Percentiles rank a stretch among this genome's conserved stretches.
Evolutionary conservation across 192 early-diverging fungal genomes (phyloP).

Genomic region (Thoreauomyces humboldtii): DNA sequence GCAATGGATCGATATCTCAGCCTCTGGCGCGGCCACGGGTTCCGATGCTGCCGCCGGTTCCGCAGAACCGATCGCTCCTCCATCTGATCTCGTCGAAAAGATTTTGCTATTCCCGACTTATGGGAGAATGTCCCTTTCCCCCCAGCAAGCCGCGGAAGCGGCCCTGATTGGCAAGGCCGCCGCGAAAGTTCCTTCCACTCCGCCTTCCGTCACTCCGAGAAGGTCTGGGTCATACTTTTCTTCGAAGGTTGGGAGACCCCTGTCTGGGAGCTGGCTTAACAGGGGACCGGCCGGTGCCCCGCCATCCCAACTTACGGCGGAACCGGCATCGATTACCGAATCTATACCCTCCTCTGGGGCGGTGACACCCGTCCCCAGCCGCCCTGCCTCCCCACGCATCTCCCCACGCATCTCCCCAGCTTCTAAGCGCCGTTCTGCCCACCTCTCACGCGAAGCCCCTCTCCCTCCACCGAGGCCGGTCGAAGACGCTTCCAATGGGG

Average conservation of each 20-base stretch:
- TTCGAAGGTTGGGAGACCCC: no score
- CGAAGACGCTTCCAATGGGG: slow-evolving; percentile 2
- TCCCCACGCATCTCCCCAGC: background rate
- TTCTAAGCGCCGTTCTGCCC: no score
- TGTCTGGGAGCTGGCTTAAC: no score
- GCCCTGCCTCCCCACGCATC: background rate
- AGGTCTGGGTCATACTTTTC: slow-evolving; percentile 5
- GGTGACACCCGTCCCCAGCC: no score
- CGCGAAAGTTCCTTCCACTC: slow-evolving; percentile 3
- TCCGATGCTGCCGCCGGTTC: background rate
- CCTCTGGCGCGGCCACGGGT: background rate
- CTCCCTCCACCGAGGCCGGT: background rate
- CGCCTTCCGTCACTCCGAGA: background rate
- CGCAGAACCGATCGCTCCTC: background rate
- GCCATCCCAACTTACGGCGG: no score
- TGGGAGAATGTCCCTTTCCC: slow-evolving; percentile 1
- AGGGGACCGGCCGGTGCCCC: no score
- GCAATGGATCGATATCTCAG: background rate
- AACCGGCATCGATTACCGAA: no score
- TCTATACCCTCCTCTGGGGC: no score
- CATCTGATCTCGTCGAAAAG: slow-evolving; percentile 3
- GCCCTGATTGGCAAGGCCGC: slow-evolving; percentile 1
- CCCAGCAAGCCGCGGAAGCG: background rate
- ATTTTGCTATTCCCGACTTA: slow-evolving; percentile 25
- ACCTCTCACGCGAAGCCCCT: background rate